A percentile compares a stretch with the other conserved stretches of the same genome.
phyloP scores from a whole-genome alignment of 768 basidiomycete genomes.

The Lactarius sanguifluus region DNA sequence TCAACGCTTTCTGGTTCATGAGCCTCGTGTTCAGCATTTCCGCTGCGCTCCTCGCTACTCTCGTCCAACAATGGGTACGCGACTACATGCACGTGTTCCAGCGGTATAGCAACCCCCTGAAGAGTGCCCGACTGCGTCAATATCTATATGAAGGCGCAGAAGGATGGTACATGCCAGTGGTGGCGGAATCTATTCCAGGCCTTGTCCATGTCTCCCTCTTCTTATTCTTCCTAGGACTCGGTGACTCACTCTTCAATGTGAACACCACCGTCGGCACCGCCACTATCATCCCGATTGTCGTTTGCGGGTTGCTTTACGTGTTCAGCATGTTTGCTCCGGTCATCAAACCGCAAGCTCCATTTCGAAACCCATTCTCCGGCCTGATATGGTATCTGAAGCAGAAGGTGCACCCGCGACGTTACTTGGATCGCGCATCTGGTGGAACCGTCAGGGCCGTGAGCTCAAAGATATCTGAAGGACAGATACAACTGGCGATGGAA shows the following conservation, averaged over 20 bases:
- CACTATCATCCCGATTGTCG: conserved; percentile 8
- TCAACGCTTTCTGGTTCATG: conserved; percentile 46
- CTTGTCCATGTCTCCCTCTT: conserved; percentile 50
- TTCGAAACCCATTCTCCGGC: conserved; percentile 14
- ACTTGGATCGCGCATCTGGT: background rate
- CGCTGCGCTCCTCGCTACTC: conserved; percentile 44
- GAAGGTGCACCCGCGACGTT: background rate
- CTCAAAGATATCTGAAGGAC: background rate
- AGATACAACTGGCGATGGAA: conserved; percentile 9
- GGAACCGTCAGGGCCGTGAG: background rate
- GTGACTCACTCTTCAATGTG: conserved; percentile 43
- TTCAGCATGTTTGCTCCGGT: conserved; percentile 17
- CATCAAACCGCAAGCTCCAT: conserved; percentile 12
- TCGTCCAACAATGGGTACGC: conserved; percentile 51
- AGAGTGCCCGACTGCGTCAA: conserved; percentile 44
- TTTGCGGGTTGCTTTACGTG: conserved; percentile 20
- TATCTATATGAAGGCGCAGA: conserved; percentile 40
- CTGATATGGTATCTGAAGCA: conserved; percentile 17
- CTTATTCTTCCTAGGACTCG: conserved; percentile 50
- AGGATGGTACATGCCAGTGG: conserved; percentile 41
- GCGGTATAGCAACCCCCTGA: conserved; percentile 34
- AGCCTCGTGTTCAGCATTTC: conserved; percentile 40
- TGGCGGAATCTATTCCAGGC: conserved; percentile 46
- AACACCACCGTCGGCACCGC: conserved; percentile 18
- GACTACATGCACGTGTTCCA: conserved; percentile 36